These are phyloP conservation scores for Cercospora brassicicola DNA, from an alignment of 2,329 filamentous ascomycete species.

Conservation along the genomic window DNA sequence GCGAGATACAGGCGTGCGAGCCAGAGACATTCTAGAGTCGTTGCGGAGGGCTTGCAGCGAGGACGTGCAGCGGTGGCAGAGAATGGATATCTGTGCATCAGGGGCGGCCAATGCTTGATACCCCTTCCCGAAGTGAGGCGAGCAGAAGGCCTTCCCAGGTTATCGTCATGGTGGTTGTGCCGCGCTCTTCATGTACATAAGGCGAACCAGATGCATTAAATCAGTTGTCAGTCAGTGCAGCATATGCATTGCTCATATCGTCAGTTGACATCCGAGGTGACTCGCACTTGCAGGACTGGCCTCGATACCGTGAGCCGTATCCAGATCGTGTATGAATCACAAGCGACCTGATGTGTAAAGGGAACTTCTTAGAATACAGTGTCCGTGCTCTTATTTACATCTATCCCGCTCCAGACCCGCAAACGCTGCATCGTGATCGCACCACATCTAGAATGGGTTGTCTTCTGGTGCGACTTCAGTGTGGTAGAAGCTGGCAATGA, in stretches of 20 bases:
- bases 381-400: conserved; percentile 29
- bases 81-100: conserved; percentile 18
- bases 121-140: not conserved
- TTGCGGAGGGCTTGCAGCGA: conserved; percentile 4
- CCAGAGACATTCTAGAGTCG: conserved; percentile 17
- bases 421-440: conserved; percentile 2
- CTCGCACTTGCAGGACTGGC: not conserved
- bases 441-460: conserved; percentile 54
- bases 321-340: not conserved
- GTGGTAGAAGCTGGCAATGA: conserved; percentile 59
- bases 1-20: conserved; percentile 11
- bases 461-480: conserved; percentile 62
- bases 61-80: conserved; percentile 17
- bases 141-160: not conserved
- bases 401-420: conserved; percentile 2
- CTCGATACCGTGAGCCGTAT: not conserved
- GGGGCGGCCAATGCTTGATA: not conserved
- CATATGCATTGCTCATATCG: not conserved
- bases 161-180: not conserved
- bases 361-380: conserved; percentile 22
- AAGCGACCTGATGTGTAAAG: not conserved
- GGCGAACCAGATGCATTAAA: not conserved
- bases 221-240: not conserved
- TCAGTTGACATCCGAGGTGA: not conserved
- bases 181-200: not conserved